Conservation (phyloP, 805 yeast genomes). For the Wickerhamomyces chambardii region DNA sequence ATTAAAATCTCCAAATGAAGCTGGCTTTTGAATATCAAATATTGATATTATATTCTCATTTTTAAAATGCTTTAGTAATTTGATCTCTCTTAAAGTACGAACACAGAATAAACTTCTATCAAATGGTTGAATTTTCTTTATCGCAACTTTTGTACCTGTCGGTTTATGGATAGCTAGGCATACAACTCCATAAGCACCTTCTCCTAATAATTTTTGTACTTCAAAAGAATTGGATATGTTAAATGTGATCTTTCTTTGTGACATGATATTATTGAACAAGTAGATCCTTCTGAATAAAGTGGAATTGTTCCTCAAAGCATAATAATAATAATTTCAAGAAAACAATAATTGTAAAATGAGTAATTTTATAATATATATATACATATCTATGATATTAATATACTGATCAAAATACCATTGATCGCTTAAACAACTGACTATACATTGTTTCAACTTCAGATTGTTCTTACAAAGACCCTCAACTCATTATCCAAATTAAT, state of each 20-base stretch:
- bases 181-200: conserved; percentile 95
- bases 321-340: too few relatives aligned
- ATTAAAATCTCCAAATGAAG: conserved; percentile 61
- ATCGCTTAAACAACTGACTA: too few relatives aligned
- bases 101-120: conserved; percentile 83
- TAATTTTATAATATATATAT: too few relatives aligned
- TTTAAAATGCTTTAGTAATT: conserved; percentile 79
- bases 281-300: too few relatives aligned
- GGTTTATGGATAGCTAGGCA: conserved; percentile 86
- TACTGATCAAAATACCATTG: too few relatives aligned
- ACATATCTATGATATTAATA: too few relatives aligned
- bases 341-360: too few relatives aligned
- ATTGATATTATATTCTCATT: conserved; percentile 91
- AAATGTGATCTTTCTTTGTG: conserved; percentile 43
- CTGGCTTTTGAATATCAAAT: conserved; percentile 83
- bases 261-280: conserved; percentile 1
- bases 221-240: conserved; percentile 85
- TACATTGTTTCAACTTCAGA: too few relatives aligned
- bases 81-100: conserved; percentile 83
- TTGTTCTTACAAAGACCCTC: too few relatives aligned
- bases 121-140: conserved; percentile 90
- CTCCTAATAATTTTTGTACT: conserved; percentile 79
- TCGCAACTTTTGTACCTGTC: conserved; percentile 84
- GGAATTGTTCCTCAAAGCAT: too few relatives aligned
- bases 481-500: too few relatives aligned